Conservation (phyloP, 2,329 filamentous ascomycete species). For the Periconia sp. region DNA sequence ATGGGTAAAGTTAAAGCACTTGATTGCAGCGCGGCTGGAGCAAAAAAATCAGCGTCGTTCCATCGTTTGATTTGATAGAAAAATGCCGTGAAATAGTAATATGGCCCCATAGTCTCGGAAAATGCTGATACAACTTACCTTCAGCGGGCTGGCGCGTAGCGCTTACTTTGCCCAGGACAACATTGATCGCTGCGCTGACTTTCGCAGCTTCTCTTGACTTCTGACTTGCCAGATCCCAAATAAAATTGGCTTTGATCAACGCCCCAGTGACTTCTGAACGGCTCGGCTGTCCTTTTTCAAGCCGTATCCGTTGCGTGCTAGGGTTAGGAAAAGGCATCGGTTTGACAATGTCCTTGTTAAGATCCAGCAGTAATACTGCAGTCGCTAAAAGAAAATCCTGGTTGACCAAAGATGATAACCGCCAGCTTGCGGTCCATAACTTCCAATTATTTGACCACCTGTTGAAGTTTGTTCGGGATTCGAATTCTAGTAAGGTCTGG, state of each 20-base stretch:
- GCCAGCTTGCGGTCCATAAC: conserved; percentile 47
- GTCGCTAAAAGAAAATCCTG: conserved; percentile 53
- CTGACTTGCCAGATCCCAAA: conserved; percentile 27
- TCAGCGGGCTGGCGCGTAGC: not conserved
- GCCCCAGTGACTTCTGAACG: conserved; percentile 26
- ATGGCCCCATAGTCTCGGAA: not conserved
- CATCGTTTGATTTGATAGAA: no score
- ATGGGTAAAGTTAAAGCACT: not conserved
- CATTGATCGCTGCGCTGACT: conserved; percentile 28
- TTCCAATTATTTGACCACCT: conserved; percentile 26
- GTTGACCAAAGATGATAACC: conserved; percentile 46
- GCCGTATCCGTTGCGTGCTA: conserved; percentile 7
- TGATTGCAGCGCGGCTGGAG: no score
- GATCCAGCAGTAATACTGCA: conserved; percentile 51
- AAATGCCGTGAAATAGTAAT: no score
- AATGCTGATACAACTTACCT: not conserved
- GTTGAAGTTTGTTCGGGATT: conserved; percentile 44
- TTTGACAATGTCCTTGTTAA: conserved; percentile 31
- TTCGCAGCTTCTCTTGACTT: conserved; percentile 35
- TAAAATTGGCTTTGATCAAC: conserved; percentile 20
- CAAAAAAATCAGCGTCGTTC: no score
- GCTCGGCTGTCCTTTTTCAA: conserved; percentile 24
- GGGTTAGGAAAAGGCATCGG: conserved; percentile 11
- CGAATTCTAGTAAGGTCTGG: conserved; percentile 47
- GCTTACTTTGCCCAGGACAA: conserved; percentile 29